Conservation (phyloP, 2,329 filamentous ascomycete genomes). For the Calonectria crousiana region DNA sequence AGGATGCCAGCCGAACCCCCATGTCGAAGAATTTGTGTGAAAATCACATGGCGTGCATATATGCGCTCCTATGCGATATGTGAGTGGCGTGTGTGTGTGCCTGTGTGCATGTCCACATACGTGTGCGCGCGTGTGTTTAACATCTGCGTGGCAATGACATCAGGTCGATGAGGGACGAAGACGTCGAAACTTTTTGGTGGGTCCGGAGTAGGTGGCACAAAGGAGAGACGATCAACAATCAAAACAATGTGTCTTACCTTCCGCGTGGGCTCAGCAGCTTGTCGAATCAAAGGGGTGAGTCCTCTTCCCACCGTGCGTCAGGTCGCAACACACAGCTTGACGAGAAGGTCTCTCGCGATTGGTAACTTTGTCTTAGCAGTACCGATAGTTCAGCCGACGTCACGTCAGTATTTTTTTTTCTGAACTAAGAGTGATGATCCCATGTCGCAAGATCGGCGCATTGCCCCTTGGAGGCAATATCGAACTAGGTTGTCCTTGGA, state of each 20-base stretch:
- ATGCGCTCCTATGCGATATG: neutral
- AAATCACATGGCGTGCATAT: neutral
- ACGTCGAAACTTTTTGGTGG: neutral
- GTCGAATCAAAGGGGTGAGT: constrained; percentile 3
- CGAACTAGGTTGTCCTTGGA: constrained; percentile 14
- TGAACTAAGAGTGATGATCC: constrained; percentile 24
- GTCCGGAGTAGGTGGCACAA: neutral
- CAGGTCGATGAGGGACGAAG: neutral
- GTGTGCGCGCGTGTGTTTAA: neutral
- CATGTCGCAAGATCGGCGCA: constrained; percentile 30
- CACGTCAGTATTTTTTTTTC: constrained; percentile 16
- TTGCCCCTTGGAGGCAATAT: constrained; percentile 18
- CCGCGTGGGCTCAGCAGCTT: constrained; percentile 10
- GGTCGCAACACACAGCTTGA: constrained; percentile 14
- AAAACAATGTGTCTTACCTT: constrained; percentile 5
- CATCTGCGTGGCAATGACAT: constrained; percentile 12
- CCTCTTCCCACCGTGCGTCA: constrained; percentile 8
- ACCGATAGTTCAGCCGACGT: constrained; percentile 26
- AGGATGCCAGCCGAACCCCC: neutral
- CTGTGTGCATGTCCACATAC: neutral
- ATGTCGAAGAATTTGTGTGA: neutral
- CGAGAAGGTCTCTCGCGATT: constrained; percentile 15
- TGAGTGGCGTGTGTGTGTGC: neutral
- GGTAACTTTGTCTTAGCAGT: constrained; percentile 14
- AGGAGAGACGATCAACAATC: constrained; percentile 3